phyloP scores from a whole-genome alignment of 805 yeast species.

The Metschnikowia aberdeeniae region DNA sequence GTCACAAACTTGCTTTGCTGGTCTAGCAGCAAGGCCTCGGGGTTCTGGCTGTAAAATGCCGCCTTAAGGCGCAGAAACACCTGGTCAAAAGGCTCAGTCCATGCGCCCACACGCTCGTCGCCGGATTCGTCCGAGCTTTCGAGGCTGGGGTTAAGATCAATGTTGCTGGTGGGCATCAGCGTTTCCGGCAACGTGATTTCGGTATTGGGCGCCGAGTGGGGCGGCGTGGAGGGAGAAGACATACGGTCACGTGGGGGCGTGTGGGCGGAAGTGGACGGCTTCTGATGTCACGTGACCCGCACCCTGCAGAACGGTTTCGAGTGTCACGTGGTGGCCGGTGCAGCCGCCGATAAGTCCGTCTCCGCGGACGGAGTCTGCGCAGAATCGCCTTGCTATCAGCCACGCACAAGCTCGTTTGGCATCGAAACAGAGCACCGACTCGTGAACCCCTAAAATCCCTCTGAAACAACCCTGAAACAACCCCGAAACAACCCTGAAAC shows the following conservation, averaged over 20 bases:
- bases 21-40: slow-evolving; percentile 11
- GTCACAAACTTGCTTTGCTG: slow-evolving; percentile 51
- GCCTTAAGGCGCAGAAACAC: slow-evolving; percentile 17
- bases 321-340: too few relatives aligned
- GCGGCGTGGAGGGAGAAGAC: slow-evolving; percentile 31
- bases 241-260: neutral
- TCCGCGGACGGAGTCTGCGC: slow-evolving; percentile 3
- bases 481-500: neutral
- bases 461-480: too few relatives aligned
- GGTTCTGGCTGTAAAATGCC: slow-evolving; percentile 11
- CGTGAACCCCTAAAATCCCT: too few relatives aligned
- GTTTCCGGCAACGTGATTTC: slow-evolving; percentile 30
- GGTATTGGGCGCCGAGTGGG: slow-evolving; percentile 32
- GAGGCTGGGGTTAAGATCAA: slow-evolving; percentile 40
- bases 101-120: slow-evolving; percentile 11
- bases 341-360: neutral
- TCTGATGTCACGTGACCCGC: neutral
- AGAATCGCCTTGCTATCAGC: slow-evolving; percentile 2
- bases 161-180: slow-evolving; percentile 17
- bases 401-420: neutral
- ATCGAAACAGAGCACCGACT: too few relatives aligned
- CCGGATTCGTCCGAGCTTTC: slow-evolving; percentile 23
- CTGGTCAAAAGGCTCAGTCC: slow-evolving; percentile 26
- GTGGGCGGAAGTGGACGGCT: too few relatives aligned
- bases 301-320: too few relatives aligned